Percentiles rank a stretch among this genome's conserved stretches.
Conservation (phyloP, 2,329 filamentous ascomycete genomes). For the Coniochaeta sp. region DNA sequence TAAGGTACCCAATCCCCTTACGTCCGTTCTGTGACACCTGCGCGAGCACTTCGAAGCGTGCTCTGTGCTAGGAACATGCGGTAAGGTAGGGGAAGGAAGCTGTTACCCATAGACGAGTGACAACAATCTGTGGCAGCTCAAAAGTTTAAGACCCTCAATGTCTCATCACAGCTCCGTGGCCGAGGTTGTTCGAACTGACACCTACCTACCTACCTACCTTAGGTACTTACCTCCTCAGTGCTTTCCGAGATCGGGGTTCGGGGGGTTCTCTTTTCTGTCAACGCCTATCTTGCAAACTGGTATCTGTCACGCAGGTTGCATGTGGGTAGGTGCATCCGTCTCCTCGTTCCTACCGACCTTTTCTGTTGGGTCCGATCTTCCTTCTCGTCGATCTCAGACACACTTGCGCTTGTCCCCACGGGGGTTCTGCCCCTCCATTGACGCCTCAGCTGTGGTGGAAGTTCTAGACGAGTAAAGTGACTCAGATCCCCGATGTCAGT, state of each 20-base stretch:
- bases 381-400: neutral
- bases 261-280: too few relatives aligned
- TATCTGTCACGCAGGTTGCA: too few relatives aligned
- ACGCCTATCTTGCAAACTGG: too few relatives aligned
- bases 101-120: neutral
- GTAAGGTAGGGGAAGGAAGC: too few relatives aligned
- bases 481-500: neutral
- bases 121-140: neutral
- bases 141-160: neutral
- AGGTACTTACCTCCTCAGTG: too few relatives aligned
- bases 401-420: neutral
- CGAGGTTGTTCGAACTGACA: neutral
- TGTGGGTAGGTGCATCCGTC: neutral
- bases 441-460: neutral
- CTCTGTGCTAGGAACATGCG: neutral
- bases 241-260: too few relatives aligned
- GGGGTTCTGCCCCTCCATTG: neutral
- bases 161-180: neutral
- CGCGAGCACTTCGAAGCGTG: neutral
- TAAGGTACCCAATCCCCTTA: neutral
- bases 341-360: neutral
- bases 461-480: neutral
- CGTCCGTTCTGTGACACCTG: neutral
- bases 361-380: neutral
- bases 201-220: neutral